A percentile compares a stretch with the other conserved stretches of the same genome.
phyloP scores from a whole-genome alignment of 257 asterid species.

The Misopates orontium region DNA sequence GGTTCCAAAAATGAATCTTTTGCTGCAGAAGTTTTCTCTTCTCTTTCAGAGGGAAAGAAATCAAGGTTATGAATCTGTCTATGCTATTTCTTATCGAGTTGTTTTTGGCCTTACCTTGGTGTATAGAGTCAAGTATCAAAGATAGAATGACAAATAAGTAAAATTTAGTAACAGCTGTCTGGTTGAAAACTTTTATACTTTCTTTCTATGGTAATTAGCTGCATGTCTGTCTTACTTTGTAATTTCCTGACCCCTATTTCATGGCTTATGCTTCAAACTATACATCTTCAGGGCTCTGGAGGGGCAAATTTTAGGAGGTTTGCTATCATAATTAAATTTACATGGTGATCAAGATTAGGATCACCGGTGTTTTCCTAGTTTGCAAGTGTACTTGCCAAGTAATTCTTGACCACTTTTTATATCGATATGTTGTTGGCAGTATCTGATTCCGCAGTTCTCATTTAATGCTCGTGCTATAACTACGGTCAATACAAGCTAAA shows the following conservation, averaged over 20 bases:
- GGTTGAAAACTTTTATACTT: no score
- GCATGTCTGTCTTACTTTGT: background rate
- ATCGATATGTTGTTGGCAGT: background rate
- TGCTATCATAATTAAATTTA: background rate
- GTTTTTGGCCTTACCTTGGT: slow-evolving; percentile 13
- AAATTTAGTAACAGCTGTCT: background rate
- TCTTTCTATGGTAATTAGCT: background rate
- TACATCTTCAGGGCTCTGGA: background rate
- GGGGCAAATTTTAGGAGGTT: background rate
- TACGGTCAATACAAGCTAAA: background rate
- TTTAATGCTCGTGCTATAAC: background rate
- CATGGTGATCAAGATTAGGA: background rate
- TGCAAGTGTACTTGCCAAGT: background rate
- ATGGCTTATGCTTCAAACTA: background rate
- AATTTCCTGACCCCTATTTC: background rate
- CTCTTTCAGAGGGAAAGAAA: slow-evolving; percentile 72
- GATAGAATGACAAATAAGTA: background rate
- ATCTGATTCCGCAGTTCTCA: background rate
- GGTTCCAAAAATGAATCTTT: slow-evolving; percentile 46
- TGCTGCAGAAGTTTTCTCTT: slow-evolving; percentile 60
- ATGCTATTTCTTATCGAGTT: slow-evolving; percentile 23
- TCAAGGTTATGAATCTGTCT: slow-evolving; percentile 57
- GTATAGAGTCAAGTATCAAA: slow-evolving; percentile 17
- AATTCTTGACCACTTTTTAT: background rate
- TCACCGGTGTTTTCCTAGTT: background rate